Evolutionary conservation across 179 eudicot genomes (phyloP).

Genomic region (Nepenthes alata): DNA sequence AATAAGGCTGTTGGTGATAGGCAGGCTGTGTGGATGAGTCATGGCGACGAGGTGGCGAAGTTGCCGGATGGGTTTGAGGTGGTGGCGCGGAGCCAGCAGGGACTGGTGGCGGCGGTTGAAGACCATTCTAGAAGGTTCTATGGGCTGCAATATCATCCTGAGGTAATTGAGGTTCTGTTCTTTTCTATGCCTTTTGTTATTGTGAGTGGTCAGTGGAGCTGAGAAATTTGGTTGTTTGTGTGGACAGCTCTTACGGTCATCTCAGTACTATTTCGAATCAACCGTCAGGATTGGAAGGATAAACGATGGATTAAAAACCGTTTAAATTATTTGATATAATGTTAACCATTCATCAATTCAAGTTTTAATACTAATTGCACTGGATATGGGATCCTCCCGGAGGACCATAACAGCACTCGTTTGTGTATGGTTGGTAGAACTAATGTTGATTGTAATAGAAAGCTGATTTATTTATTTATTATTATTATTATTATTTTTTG

Average conservation of each 20-base stretch:
- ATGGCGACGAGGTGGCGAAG: constrained; percentile 74
- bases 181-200: too few relatives aligned
- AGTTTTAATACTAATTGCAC: background rate
- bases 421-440: too few relatives aligned
- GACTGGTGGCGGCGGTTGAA: constrained; percentile 79
- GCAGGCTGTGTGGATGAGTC: constrained; percentile 98
- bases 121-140: constrained; percentile 44
- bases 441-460: too few relatives aligned
- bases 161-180: constrained; percentile 13
- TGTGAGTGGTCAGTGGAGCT: too few relatives aligned
- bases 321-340: background rate
- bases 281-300: too few relatives aligned
- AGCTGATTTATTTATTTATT: too few relatives aligned
- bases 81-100: constrained; percentile 67
- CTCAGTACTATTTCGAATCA: too few relatives aligned
- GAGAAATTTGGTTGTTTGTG: too few relatives aligned
- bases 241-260: too few relatives aligned
- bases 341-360: background rate
- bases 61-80: constrained; percentile 81
- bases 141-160: constrained; percentile 95
- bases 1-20: constrained; percentile 39
- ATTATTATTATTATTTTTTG: background rate
- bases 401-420: too few relatives aligned
- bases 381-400: background rate
- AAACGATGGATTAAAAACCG: constrained; percentile 16